A percentile compares a stretch with the other conserved stretches of the same genome.
Conservation (phyloP, 306 rosid species). For the Cucumis sativus region Cucumber_9930_V3 NC_026655.2:1124501-1125000, state of each 20-base stretch:
- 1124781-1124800: not conserved
- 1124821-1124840: too few relatives aligned
- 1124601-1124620: not conserved
- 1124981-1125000: too few relatives aligned
- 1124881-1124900: too few relatives aligned
- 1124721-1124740: not conserved
- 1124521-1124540: not conserved
- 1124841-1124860: too few relatives aligned
- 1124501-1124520: not conserved
- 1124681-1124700: not conserved
- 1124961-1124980: too few relatives aligned
- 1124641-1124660: not conserved
- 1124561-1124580: not conserved
- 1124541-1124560: not conserved
- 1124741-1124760: not conserved
- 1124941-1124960: too few relatives aligned
- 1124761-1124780: not conserved
- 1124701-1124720: slow-evolving; percentile 10
- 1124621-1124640: not conserved
- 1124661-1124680: not conserved
- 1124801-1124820: too few relatives aligned
- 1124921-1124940: too few relatives aligned
- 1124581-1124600: not conserved
- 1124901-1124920: too few relatives aligned
- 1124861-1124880: too few relatives aligned